These are phyloP conservation scores for Porpolomopsis calyptriformis DNA, from an alignment of 768 basidiomycete species.

Conservation along the genomic window DNA sequence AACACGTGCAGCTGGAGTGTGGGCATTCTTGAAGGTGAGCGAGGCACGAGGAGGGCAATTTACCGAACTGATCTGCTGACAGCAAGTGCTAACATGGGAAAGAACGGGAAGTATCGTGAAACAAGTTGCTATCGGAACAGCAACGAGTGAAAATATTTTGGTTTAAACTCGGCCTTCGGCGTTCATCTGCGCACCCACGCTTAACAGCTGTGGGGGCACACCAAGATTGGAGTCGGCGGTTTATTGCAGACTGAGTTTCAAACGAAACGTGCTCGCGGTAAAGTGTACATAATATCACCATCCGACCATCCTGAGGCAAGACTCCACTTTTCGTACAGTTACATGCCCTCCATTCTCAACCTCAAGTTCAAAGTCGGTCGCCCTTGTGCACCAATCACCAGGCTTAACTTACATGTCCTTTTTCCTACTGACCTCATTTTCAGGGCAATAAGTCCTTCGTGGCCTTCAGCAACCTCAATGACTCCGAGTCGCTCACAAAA, in stretches of 20 bases:
- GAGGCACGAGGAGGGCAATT: not conserved
- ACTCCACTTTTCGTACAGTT: constrained; percentile 9
- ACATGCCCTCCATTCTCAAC: constrained; percentile 52
- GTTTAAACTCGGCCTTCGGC: no score
- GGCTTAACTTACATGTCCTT: constrained; percentile 6
- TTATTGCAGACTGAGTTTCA: no score
- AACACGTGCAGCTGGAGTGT: not conserved
- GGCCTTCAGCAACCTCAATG: constrained; percentile 81
- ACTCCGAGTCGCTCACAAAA: constrained; percentile 75
- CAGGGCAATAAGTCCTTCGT: constrained; percentile 95
- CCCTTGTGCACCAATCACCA: constrained; percentile 2
- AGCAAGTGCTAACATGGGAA: no score
- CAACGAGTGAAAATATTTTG: not conserved
- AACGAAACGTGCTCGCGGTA: no score
- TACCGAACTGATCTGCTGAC: not conserved
- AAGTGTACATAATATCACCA: no score
- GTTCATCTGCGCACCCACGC: no score
- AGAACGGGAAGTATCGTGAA: no score
- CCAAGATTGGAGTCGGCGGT: no score
- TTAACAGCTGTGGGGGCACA: no score
- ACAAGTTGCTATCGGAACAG: not conserved
- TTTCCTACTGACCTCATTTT: no score
- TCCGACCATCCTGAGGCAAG: no score
- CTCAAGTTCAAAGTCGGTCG: constrained; percentile 45
- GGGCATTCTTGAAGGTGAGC: not conserved